Evolutionary conservation across 257 asterid species (phyloP).

Genomic region (Solanum chilense): DNA sequence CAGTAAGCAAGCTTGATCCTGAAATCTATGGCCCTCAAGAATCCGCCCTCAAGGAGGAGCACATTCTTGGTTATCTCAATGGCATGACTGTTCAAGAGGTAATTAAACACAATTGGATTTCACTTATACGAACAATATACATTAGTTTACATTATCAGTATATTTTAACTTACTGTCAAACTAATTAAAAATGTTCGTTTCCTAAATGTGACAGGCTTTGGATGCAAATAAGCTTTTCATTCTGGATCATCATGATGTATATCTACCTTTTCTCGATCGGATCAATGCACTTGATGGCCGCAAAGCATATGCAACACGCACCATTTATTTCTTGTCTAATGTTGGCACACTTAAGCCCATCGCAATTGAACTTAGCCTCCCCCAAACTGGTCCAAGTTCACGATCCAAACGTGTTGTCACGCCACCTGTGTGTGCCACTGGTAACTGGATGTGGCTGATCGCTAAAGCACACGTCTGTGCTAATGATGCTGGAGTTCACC

Average conservation of each 20-base stretch:
- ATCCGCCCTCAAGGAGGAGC: constrained; percentile 83
- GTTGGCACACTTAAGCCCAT: constrained; percentile 75
- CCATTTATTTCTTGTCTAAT: constrained; percentile 61
- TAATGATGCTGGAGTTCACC: constrained; percentile 98
- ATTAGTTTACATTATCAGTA: background rate
- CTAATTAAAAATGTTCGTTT: background rate
- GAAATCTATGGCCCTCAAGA: constrained; percentile 64
- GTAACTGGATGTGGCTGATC: constrained; percentile 78
- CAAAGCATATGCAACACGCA: constrained; percentile 81
- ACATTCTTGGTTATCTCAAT: constrained; percentile 58
- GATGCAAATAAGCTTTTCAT: constrained; percentile 59
- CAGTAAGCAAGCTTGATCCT: constrained; percentile 78
- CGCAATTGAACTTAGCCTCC: constrained; percentile 89
- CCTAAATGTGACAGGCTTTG: constrained; percentile 45
- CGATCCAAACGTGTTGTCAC: constrained; percentile 62
- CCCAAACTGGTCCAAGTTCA: constrained; percentile 29
- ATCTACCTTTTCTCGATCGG: constrained; percentile 63
- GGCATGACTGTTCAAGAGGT: constrained; percentile 95
- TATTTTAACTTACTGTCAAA: background rate
- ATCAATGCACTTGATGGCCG: constrained; percentile 89
- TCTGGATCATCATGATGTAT: constrained; percentile 78
- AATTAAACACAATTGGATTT: background rate
- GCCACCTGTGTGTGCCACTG: constrained; percentile 65
- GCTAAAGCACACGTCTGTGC: constrained; percentile 95
- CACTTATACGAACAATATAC: background rate